phyloP scores from a whole-genome alignment of 345 rosid species.

The Lepidium africanum region DNA sequence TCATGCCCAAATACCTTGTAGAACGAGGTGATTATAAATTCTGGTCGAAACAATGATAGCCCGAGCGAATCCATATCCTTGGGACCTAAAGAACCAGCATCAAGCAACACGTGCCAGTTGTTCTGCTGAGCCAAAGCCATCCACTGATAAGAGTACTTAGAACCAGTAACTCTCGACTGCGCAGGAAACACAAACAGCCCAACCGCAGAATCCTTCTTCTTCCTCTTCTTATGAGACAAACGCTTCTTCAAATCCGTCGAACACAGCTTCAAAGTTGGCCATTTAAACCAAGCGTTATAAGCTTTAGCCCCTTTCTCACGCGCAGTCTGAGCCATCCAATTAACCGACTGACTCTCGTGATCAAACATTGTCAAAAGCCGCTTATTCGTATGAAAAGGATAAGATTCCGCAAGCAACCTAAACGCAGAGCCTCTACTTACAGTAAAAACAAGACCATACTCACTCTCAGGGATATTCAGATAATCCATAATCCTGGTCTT shows the following conservation, averaged over 20 bases:
- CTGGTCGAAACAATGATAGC: constrained; percentile 75
- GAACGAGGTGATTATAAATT: constrained; percentile 76
- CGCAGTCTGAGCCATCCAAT: constrained; percentile 80
- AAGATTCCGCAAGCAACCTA: constrained; percentile 67
- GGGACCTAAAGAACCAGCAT: constrained; percentile 79
- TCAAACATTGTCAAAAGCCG: constrained; percentile 75
- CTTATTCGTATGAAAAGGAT: constrained; percentile 67
- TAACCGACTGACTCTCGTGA: constrained; percentile 86
- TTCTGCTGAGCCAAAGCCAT: constrained; percentile 84
- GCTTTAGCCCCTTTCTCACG: constrained; percentile 73
- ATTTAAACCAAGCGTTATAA: constrained; percentile 74
- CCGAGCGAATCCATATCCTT: constrained; percentile 92
- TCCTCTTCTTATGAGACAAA: constrained; percentile 55
- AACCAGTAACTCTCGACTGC: constrained; percentile 77
- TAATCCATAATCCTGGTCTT: constrained; percentile 73
- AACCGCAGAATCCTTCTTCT: constrained; percentile 58
- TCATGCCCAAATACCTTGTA: constrained; percentile 71
- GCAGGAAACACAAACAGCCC: constrained; percentile 84
- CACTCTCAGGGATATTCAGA: constrained; percentile 68
- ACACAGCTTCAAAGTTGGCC: constrained; percentile 76
- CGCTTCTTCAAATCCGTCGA: constrained; percentile 68
- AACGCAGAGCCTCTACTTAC: constrained; percentile 81
- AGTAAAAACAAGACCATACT: constrained; percentile 77
- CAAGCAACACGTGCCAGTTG: constrained; percentile 77
- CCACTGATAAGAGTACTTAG: constrained; percentile 89